Evolutionary conservation across 139 green algal species (phyloP), one percentile per base, ranked within the genome.

Genomic region (Trebouxia sp.): DNA sequence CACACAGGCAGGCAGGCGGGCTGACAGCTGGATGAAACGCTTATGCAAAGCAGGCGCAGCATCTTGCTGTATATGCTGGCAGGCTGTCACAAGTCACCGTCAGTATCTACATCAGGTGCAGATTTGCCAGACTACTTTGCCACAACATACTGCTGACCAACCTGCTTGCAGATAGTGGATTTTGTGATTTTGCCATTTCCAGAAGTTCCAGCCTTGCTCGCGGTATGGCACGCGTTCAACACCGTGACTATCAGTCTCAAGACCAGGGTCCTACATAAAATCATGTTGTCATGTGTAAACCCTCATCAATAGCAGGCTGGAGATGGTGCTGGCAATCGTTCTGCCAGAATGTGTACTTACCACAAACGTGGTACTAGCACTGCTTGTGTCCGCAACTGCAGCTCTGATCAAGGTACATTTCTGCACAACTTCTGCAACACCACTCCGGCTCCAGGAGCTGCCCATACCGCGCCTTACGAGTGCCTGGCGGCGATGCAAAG

Each of bases 151-250:
- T 38, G 3, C 20, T 12, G 53, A 26, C 35, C 1, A 32, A 78
- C 87, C 90, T 53, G 89, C 83, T 28, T 80, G 72, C 30, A 87
- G 77, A 80, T 90, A 96, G 67, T 94, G 91, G 20, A 96, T 76
- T 0, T 75, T 78, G 55, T 93, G 50, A 2, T 78, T 82, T 47
- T 89, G 51, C 90, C 90, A 95, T 1, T 83, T 58, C 90, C 92
- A 96, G 51, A 86, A 94, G 47, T 91, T 88, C 89, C 92, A 96
- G 17, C 90, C 91, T 80, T 79, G 37, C 1, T 48, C 30, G 41
- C 38, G 45, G 30, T 78, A 62, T n/a, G n/a, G 48, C 43, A 89
- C 28, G 9, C 85, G 78, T 20, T 81, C 22, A 9, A 77, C 41
- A 5, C 82, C 82, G 8, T 51, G 28, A 3, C 17, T n/a, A 55